phyloP scores from a whole-genome alignment of 768 basidiomycete species.

The Lactarius akahatsu region DNA sequence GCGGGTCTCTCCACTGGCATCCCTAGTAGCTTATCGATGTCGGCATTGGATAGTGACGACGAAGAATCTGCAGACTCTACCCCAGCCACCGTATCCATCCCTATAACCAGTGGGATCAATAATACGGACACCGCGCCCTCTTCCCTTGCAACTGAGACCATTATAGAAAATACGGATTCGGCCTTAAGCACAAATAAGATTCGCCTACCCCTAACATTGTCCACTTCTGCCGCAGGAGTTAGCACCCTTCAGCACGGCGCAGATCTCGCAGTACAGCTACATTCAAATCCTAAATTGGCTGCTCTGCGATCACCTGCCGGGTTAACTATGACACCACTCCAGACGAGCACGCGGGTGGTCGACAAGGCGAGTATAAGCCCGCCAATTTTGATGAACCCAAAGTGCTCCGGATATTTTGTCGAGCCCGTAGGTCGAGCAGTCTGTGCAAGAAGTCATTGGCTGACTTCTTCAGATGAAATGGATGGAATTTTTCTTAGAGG shows the following conservation, averaged over 20 bases:
- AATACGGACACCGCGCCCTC: constrained; percentile 12
- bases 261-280: constrained; percentile 47
- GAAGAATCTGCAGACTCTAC: constrained; percentile 35
- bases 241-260: constrained; percentile 34
- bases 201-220: constrained; percentile 1
- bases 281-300: constrained; percentile 48
- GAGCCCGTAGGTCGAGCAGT: constrained; percentile 69
- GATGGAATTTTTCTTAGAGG: constrained; percentile 84
- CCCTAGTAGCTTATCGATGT: constrained; percentile 48
- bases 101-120: constrained; percentile 9
- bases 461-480: constrained; percentile 66
- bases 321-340: constrained; percentile 33
- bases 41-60: constrained; percentile 54
- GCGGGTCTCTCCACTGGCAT: constrained; percentile 8
- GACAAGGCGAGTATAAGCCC: constrained; percentile 41
- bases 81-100: background rate
- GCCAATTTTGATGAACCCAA: constrained; percentile 71
- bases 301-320: constrained; percentile 42
- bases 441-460: background rate
- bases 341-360: constrained; percentile 3
- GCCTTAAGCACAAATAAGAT: constrained; percentile 7
- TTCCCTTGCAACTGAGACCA: constrained; percentile 10
- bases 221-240: constrained; percentile 28
- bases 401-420: constrained; percentile 96
- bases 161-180: constrained; percentile 11